Percentiles rank a stretch among this genome's conserved stretches.
These are phyloP conservation scores for Auxenochlorella protothecoides DNA, from an alignment of 139 green algal species.

Conservation along the genomic window DNA sequence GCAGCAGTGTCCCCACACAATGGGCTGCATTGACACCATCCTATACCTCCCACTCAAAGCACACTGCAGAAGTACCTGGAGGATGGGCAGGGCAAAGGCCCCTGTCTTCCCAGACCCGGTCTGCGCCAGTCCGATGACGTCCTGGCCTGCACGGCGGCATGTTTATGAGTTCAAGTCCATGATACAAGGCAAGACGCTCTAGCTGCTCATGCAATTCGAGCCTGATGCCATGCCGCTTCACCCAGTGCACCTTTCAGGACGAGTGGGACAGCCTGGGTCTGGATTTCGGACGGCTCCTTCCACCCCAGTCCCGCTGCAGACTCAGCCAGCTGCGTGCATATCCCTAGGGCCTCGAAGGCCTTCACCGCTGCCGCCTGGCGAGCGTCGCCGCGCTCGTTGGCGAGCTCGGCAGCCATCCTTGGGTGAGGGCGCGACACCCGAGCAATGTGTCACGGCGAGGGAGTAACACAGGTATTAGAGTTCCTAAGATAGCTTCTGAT, in stretches of 20 bases:
- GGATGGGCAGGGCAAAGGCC: slow-evolving; percentile 91
- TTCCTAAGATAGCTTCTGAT: too few relatives aligned
- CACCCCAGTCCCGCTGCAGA: slow-evolving; percentile 69
- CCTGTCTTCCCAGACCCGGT: slow-evolving; percentile 96
- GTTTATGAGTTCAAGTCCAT: too few relatives aligned
- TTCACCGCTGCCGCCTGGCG: slow-evolving; percentile 13
- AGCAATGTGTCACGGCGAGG: too few relatives aligned
- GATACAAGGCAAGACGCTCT: not conserved
- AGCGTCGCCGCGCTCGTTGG: slow-evolving; percentile 1
- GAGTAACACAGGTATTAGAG: too few relatives aligned
- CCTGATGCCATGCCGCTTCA: not conserved
- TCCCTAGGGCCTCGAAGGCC: slow-evolving; percentile 63
- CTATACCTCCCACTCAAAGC: not conserved
- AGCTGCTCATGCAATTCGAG: not conserved
- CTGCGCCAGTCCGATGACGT: slow-evolving; percentile 97
- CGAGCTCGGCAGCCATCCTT: not conserved
- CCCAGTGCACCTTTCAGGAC: slow-evolving; percentile 49
- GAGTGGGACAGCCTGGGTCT: slow-evolving; percentile 75
- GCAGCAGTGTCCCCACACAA: not conserved
- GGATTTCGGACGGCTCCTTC: slow-evolving; percentile 73
- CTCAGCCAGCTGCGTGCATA: slow-evolving; percentile 73
- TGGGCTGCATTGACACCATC: not conserved
- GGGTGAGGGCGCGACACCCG: too few relatives aligned
- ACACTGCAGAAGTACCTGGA: slow-evolving; percentile 30
- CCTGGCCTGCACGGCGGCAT: slow-evolving; percentile 47